Evolutionary conservation across 2,329 filamentous ascomycete genomes (phyloP).

Genomic region (Colletotrichum cuscutae): DNA sequence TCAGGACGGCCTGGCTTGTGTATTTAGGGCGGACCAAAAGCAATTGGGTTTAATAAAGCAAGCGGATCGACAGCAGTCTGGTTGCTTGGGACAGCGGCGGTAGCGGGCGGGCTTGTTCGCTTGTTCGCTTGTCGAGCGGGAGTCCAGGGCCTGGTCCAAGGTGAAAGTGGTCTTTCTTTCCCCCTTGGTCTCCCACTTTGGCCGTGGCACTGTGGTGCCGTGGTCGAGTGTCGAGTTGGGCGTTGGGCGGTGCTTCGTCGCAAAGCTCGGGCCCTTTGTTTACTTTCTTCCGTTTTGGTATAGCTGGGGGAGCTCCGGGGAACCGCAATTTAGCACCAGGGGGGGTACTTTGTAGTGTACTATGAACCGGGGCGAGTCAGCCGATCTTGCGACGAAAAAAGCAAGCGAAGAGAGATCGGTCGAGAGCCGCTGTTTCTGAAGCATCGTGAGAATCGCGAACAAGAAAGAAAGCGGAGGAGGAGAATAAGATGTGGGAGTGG

Average conservation of each 20-base stretch:
- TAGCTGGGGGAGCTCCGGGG: conserved; percentile 40
- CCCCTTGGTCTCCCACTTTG: background rate
- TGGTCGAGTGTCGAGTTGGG: conserved; percentile 38
- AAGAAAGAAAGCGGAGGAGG: conserved; percentile 3
- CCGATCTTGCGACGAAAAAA: conserved; percentile 35
- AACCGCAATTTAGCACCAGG: conserved; percentile 32
- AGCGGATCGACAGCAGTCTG: conserved; percentile 24
- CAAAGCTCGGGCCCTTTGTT: conserved; percentile 52
- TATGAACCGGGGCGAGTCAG: conserved; percentile 32
- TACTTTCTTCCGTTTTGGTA: conserved; percentile 52
- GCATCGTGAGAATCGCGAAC: conserved; percentile 38
- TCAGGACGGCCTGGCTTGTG: conserved; percentile 34
- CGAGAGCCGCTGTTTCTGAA: conserved; percentile 31
- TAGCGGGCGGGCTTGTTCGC: conserved; percentile 9
- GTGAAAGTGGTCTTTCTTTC: conserved; percentile 7
- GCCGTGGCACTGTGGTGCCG: background rate
- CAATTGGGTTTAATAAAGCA: conserved; percentile 31
- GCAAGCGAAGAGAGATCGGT: conserved; percentile 28
- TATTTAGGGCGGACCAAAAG: conserved; percentile 30
- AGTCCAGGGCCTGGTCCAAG: conserved; percentile 18
- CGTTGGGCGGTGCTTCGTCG: conserved; percentile 28
- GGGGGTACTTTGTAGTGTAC: conserved; percentile 4
- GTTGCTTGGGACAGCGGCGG: conserved; percentile 35
- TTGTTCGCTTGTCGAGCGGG: conserved; percentile 20
- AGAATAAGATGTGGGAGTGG: background rate